phyloP scores from a whole-genome alignment of 257 asterid species.

The Petunia secreta region DNA sequence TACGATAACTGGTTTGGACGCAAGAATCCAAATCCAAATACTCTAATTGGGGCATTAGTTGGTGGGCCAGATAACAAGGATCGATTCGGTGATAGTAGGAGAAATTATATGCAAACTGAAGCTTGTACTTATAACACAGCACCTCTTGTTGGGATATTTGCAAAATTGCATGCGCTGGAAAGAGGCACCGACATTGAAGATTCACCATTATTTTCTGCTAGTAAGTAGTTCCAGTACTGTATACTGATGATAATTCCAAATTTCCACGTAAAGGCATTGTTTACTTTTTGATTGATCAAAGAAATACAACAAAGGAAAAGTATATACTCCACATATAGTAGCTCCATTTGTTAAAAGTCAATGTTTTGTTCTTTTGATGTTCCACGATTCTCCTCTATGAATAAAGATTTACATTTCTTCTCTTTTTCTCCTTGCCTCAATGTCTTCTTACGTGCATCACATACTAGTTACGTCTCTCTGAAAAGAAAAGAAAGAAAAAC shows the following conservation, averaged over 20 bases:
- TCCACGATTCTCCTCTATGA: not conserved
- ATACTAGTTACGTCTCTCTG: not conserved
- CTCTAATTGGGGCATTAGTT: slow-evolving; percentile 67
- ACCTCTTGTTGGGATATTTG: slow-evolving; percentile 76
- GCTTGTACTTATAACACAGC: slow-evolving; percentile 91
- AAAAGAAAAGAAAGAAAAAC: too few relatives aligned
- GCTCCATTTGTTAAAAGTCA: slow-evolving; percentile 3
- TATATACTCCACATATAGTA: not conserved
- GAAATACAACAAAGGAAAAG: slow-evolving; percentile 7
- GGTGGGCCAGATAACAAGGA: slow-evolving; percentile 82
- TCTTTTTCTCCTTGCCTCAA: not conserved
- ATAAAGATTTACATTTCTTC: not conserved
- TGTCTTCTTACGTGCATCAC: not conserved
- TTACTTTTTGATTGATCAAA: not conserved
- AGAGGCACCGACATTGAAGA: slow-evolving; percentile 18
- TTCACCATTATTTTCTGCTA: not conserved
- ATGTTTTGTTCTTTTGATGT: not conserved
- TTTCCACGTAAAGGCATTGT: not conserved
- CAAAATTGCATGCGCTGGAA: slow-evolving; percentile 41
- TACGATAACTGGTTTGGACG: slow-evolving; percentile 71
- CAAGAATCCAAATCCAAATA: slow-evolving; percentile 60
- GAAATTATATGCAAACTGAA: slow-evolving; percentile 80
- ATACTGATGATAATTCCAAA: not conserved
- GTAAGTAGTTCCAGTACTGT: not conserved
- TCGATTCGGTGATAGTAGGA: slow-evolving; percentile 59